phyloP scores from a whole-genome alignment of 495 filamentous ascomycete species.

The Symbiotaphrina buchneri region DNA sequence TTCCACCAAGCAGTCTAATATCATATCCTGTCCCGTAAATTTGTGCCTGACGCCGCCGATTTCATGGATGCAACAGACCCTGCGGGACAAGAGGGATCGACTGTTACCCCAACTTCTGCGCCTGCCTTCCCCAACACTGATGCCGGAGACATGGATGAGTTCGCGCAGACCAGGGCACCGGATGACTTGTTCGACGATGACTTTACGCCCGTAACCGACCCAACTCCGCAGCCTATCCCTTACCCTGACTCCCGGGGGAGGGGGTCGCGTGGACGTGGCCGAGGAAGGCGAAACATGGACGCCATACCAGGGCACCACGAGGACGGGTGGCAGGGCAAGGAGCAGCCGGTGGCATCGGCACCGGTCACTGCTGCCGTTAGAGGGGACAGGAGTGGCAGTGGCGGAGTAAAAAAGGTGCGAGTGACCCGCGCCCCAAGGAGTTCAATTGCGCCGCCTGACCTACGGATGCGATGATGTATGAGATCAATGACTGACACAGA shows the following conservation, averaged over 20 bases:
- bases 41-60: no score
- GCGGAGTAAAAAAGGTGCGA: slow-evolving; percentile 28
- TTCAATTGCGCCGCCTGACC: not conserved
- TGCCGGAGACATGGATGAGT: slow-evolving; percentile 18
- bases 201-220: slow-evolving; percentile 33
- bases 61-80: no score
- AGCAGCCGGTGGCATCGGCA: not conserved
- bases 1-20: no score
- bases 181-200: slow-evolving; percentile 57
- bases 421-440: not conserved
- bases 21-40: no score
- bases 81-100: no score
- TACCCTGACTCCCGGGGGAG: slow-evolving; percentile 6
- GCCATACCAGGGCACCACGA: slow-evolving; percentile 9
- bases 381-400: slow-evolving; percentile 45
- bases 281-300: slow-evolving; percentile 11
- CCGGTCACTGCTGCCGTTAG: slow-evolving; percentile 26
- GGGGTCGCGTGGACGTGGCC: slow-evolving; percentile 15
- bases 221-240: slow-evolving; percentile 7
- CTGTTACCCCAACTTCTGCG: no score
- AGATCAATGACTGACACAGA: not conserved
- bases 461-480: not conserved
- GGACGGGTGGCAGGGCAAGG: slow-evolving; percentile 1
- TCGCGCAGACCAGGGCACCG: slow-evolving; percentile 40
- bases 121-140: no score